Evolutionary conservation across 371 early-diverging fungal species (phyloP), one percentile per base, ranked within the genome.

Genomic region (Mucor circinelloides): DNA sequence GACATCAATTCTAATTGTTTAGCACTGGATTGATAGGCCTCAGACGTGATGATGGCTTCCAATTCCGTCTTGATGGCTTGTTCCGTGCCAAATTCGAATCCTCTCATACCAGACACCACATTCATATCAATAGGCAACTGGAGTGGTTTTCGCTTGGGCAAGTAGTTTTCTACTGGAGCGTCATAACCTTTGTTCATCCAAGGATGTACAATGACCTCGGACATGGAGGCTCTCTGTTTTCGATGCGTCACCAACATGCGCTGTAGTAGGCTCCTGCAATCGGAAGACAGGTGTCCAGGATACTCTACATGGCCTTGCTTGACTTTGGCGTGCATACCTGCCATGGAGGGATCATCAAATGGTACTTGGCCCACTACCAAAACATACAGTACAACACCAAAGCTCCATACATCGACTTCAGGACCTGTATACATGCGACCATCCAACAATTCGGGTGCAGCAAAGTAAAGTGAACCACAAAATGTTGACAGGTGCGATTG

Each of bases 401-500:
- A 90, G 65, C 93, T 93, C 98, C 97, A 98, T 3, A 97, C 86
- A 76, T 98, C 98, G 3, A 97, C 92, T 76, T 96, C 97, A 8
- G 97, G 97, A 0, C 98, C 98, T 0, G 85, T 90, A 67, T 97
- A 97, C 5, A 88, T 76, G 66, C 90, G 87, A 12, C 95, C 97
- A 60, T 86, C 85, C 23, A 98, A 79, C 46, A 98, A 75, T 73
- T 98, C 99, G 2, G 99, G 99, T 10, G 98, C 96, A 6, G 97
- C 98, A 89, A 97, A 98, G 75, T 98, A 96, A 13, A 96, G 80
- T 34, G 95, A 93, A 6, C 99, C 97, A 71, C 97, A 97, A 75
- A 95, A 96, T 0, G 97, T 98, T n/a, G 87, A 88, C 32, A 97
- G 76, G 44, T 88, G 88, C 3, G 85, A 85, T 54, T 85, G 84